A percentile compares a stretch with the other conserved stretches of the same genome.
phyloP scores from a whole-genome alignment of 495 filamentous ascomycete species.

The Aspergillus ellipticus region DNA sequence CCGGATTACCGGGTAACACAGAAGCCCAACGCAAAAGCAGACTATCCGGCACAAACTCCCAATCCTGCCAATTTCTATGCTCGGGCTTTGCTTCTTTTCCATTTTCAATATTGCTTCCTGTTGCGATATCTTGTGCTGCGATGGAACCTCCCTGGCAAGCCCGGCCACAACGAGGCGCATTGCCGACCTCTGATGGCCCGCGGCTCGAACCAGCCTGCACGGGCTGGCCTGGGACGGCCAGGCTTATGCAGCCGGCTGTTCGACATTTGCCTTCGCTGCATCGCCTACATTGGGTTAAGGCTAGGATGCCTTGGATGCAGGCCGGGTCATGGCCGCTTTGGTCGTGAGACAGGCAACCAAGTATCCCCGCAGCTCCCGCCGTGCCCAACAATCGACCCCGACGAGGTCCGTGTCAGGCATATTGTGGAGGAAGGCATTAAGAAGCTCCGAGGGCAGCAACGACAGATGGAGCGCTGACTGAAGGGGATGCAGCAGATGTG shows the following conservation, averaged over 20 bases:
- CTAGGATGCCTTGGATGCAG: slow-evolving; percentile 5
- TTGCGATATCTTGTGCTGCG: too few relatives aligned
- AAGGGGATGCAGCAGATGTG: slow-evolving; percentile 26
- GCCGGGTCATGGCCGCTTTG: slow-evolving; percentile 1
- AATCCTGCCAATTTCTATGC: background rate
- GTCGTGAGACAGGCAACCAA: background rate
- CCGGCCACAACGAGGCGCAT: slow-evolving; percentile 1
- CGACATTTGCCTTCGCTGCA: slow-evolving; percentile 14
- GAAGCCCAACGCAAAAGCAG: slow-evolving; percentile 13
- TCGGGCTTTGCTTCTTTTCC: background rate
- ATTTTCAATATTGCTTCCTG: too few relatives aligned
- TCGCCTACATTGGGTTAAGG: slow-evolving; percentile 3
- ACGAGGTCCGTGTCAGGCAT: slow-evolving; percentile 4
- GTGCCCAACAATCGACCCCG: slow-evolving; percentile 11
- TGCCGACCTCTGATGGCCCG: slow-evolving; percentile 4
- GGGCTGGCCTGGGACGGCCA: slow-evolving; percentile 5
- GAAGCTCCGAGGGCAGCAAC: background rate
- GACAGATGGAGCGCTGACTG: background rate
- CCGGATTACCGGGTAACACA: slow-evolving; percentile 20
- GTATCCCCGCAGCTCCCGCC: slow-evolving; percentile 9
- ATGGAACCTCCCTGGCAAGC: too few relatives aligned
- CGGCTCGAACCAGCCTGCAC: slow-evolving; percentile 2
- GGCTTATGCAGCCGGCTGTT: slow-evolving; percentile 18
- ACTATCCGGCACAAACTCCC: background rate
- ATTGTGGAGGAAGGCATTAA: background rate